Base-by-base conservation (phyloP, 129 eudicot species). In the Flaveria trinervia region DNA sequence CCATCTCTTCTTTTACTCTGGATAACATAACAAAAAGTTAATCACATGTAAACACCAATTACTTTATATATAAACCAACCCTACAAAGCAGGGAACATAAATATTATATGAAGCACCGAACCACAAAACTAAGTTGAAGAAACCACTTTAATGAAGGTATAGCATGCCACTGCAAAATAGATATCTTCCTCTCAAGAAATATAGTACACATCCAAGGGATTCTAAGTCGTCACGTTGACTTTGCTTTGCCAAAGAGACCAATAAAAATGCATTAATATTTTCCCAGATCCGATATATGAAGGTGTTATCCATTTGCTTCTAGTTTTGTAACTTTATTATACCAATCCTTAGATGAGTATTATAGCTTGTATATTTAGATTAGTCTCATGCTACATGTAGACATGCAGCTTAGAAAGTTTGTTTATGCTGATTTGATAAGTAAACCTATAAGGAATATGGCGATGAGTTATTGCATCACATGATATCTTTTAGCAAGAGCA, bases 331-430 rank as follows among this genome's bases (percentile, higher is more conserved):
- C 28, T 22, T 3, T 30, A 18, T 41, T 28, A 55, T 75, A 90
- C 97, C 97, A 54, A 93, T 93, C 76, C 97, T 96, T 69, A 90
- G 98, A 84, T 93, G 98, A 78, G 98, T 93, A 82, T 93, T 93
- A 82, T 97, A 88, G 77, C 98, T 93, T 25, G 98, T 97, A 85
- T 93, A 51, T 2, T 1, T 9, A 51, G 20, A 51, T 51, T 9
- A 15, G 0, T 51, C 57, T 51, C 57, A 51, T n/a, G 15, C 57
- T 51, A 51, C 4, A 51, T 3, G 57, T 12, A 46, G 51, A 46
- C 51, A 46, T 2, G 11, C 15, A 46, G 51, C 51, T 46, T 46
- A 51, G 57, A 7, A 51, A 15, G 57, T 51, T 10, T 1, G 18
- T 55, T 25, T 55, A 18, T 17, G 61, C 25, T 55, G 25, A n/a